phyloP scores from a whole-genome alignment of 352 stramenopile genomes.

The Pilasporangium apinafurcum region DNA sequence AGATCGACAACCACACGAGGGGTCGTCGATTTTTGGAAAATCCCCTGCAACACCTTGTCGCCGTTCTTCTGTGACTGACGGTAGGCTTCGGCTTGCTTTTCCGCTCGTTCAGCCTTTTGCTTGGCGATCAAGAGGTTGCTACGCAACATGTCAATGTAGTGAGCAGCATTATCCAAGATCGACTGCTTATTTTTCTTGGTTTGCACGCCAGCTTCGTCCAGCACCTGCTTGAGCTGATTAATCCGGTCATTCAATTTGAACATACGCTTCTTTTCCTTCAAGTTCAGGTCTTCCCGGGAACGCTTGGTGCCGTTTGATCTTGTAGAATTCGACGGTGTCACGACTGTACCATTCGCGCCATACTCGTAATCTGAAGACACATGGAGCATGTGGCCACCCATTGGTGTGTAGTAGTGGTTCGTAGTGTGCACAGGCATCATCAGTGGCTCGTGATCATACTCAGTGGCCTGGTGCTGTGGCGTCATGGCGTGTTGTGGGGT shows the following conservation, averaged over 20 bases:
- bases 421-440: constrained; percentile 42
- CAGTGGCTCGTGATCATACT: constrained; percentile 54
- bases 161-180: constrained; percentile 55
- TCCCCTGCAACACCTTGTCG: constrained; percentile 24
- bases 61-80: constrained; percentile 19
- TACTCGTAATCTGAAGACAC: constrained; percentile 58
- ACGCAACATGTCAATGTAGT: constrained; percentile 69
- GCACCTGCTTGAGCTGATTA: constrained; percentile 59
- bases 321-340: constrained; percentile 24
- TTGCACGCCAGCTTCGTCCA: constrained; percentile 57
- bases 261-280: constrained; percentile 88
- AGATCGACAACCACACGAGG: constrained; percentile 51
- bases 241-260: constrained; percentile 87
- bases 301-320: constrained; percentile 35
- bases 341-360: constrained; percentile 20
- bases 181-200: constrained; percentile 84
- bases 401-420: constrained; percentile 40
- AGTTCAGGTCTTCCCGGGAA: constrained; percentile 72
- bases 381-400: constrained; percentile 43
- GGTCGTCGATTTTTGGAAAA: constrained; percentile 59
- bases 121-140: constrained; percentile 51
- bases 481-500: constrained; percentile 21
- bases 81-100: constrained; percentile 46
- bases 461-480: constrained; percentile 11
- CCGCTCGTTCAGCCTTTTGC: constrained; percentile 49